Evolutionary conservation across 2,329 filamentous ascomycete species (phyloP).

Genomic region (Drechslerella dactyloides): DNA sequence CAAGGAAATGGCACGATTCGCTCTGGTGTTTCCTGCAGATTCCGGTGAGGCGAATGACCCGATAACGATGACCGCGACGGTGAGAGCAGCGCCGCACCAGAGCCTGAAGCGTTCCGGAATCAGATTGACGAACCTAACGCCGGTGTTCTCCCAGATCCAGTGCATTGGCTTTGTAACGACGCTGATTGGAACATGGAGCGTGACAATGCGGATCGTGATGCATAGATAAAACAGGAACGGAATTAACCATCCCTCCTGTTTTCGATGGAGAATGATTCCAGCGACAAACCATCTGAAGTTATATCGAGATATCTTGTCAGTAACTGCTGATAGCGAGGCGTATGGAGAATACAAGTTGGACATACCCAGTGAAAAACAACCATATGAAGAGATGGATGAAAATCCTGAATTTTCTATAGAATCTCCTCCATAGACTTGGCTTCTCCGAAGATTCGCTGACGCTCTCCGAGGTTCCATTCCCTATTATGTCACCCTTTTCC

Average conservation of each 20-base stretch:
- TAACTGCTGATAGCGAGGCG: conserved; percentile 12
- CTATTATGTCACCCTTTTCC: conserved; percentile 33
- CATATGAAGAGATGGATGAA: conserved; percentile 49
- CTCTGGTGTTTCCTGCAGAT: conserved; percentile 75
- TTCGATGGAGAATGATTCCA: conserved; percentile 72
- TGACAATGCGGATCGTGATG: conserved; percentile 75
- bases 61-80: conserved; percentile 75
- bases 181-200: conserved; percentile 73
- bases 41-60: conserved; percentile 78
- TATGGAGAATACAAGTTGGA: conserved; percentile 39
- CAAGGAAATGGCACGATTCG: conserved; percentile 78
- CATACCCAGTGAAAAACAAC: conserved; percentile 65
- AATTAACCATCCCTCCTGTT: conserved; percentile 79
- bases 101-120: conserved; percentile 73
- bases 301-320: conserved; percentile 9
- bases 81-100: conserved; percentile 68
- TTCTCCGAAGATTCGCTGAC: conserved; percentile 28
- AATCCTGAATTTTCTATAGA: conserved; percentile 36
- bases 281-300: conserved; percentile 74
- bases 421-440: conserved; percentile 15
- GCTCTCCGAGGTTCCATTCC: conserved; percentile 39
- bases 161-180: conserved; percentile 71
- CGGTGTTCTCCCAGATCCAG: conserved; percentile 71
- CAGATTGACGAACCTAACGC: conserved; percentile 64
- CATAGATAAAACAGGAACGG: conserved; percentile 82